Evolutionary conservation across 192 early-diverging fungal genomes (phyloP).

Genomic region (Umbelopsis isabellina): DNA sequence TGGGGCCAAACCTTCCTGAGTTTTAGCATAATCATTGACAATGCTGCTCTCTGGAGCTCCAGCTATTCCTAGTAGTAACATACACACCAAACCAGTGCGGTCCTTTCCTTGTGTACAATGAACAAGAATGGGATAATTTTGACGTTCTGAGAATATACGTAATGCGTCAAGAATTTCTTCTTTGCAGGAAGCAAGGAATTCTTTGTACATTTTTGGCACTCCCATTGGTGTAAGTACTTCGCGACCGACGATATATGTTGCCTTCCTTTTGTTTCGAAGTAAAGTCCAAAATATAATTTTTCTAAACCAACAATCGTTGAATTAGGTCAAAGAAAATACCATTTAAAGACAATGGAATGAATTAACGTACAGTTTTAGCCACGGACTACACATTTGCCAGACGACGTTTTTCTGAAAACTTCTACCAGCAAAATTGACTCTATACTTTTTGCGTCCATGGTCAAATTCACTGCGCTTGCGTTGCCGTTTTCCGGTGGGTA

Average conservation of each 20-base stretch:
- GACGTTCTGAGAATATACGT: slow-evolving; percentile 53
- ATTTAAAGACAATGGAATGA: neutral
- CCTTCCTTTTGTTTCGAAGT: slow-evolving; percentile 14
- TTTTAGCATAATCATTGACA: slow-evolving; percentile 58
- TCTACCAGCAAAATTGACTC: slow-evolving; percentile 29
- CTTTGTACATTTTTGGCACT: slow-evolving; percentile 52
- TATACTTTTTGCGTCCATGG: slow-evolving; percentile 25
- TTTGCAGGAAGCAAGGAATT: slow-evolving; percentile 51
- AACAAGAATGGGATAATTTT: slow-evolving; percentile 62
- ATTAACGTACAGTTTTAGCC: slow-evolving; percentile 30
- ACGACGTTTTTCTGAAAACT: slow-evolving; percentile 25
- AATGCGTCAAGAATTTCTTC: slow-evolving; percentile 51
- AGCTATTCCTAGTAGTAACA: slow-evolving; percentile 54
- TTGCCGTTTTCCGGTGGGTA: neutral
- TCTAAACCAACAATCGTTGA: neutral
- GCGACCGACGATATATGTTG: slow-evolving; percentile 15
- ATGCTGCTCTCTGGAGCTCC: slow-evolving; percentile 58
- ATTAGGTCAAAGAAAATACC: neutral
- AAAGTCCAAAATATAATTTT: slow-evolving; percentile 9
- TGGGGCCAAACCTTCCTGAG: slow-evolving; percentile 46
- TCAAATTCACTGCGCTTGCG: slow-evolving; percentile 3
- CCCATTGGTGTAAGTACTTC: slow-evolving; percentile 44
- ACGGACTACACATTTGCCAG: neutral
- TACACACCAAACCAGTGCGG: slow-evolving; percentile 64
- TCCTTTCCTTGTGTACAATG: slow-evolving; percentile 74